Evolutionary conservation across 2,329 filamentous ascomycete genomes (phyloP), one percentile per base, ranked within the genome.

Genomic region (Sclerotinia minor): DNA sequence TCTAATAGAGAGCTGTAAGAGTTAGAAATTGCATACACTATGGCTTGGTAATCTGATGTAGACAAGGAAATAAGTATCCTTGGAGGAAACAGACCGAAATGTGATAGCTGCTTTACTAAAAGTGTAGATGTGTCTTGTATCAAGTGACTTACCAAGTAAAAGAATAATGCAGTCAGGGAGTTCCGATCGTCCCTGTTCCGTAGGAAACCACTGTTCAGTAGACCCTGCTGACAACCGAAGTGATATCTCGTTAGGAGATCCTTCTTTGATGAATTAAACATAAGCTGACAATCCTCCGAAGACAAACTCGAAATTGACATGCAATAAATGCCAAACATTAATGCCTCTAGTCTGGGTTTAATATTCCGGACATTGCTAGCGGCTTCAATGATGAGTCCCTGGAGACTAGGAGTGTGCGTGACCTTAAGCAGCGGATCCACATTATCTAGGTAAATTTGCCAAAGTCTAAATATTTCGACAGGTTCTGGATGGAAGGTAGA

Each of bases 381-480:
- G 2, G 88, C 88, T 68, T 90, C 85, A 49, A 90, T 82, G 9
- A 93, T 80, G 57, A 85, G 83, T 2, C 84, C 83, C 73, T 92
- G 88, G 5, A 92, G 77, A 0, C 87, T 87, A 0, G 91, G 90
- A 1, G 89, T 84, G 75, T 94, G 91, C 32, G 92, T 87, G 57
- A 88, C 74, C 75, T 93, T 94, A 72, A 87, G 86, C 57, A 92
- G 77, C 0, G 91, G 90, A 73, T 94, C 90, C 67, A 94, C 87
- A 69, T 91, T 88, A 60, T 92, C 87, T 7, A 92, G 79, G 71
- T 89, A 93, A 11, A 87, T 81, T 75, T 92, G 89, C 91, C 91
- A 94, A 6, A 94, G 82, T 63, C 84, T 83, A 73, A 91, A 88
- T 35, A 91, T 85, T 45, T 91, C 86, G 17, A 86, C 83, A 0